phyloP scores from a whole-genome alignment of 2,329 filamentous ascomycete genomes.

The Lasiodiplodia sp. region DNA sequence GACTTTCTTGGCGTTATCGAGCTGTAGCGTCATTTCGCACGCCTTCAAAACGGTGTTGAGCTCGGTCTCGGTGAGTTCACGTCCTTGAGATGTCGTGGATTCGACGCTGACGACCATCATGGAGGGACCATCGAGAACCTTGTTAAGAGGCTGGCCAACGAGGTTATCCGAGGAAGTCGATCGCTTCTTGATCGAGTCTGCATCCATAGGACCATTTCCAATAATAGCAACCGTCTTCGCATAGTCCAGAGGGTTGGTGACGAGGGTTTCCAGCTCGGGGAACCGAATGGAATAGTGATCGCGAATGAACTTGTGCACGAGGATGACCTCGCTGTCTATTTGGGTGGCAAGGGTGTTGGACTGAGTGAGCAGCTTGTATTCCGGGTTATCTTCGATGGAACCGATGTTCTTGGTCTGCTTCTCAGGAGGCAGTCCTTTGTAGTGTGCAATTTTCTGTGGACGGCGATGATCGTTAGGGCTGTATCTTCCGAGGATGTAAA shows the following conservation, averaged over 20 bases:
- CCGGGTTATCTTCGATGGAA: conserved; percentile 89
- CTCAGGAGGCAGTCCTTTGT: conserved; percentile 72
- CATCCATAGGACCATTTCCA: conserved; percentile 80
- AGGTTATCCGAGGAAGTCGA: conserved; percentile 80
- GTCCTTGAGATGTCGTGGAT: conserved; percentile 86
- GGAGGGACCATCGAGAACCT: conserved; percentile 85
- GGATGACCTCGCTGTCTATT: conserved; percentile 90
- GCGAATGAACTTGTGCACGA: conserved; percentile 94
- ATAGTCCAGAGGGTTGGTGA: conserved; percentile 93
- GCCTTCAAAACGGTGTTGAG: conserved; percentile 76
- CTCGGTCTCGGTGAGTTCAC: conserved; percentile 77
- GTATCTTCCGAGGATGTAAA: conserved; percentile 50
- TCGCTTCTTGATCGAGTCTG: conserved; percentile 80
- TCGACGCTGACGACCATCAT: conserved; percentile 97
- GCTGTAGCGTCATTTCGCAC: conserved; percentile 85
- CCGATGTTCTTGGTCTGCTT: conserved; percentile 70
- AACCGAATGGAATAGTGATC: conserved; percentile 96
- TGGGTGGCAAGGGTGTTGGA: conserved; percentile 89
- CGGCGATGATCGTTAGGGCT: conserved; percentile 70
- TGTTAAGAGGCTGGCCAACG: conserved; percentile 75
- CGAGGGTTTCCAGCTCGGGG: conserved; percentile 87
- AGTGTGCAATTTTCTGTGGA: conserved; percentile 80
- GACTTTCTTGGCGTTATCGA: conserved; percentile 85
- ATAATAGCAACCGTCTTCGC: conserved; percentile 94
- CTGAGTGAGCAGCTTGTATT: conserved; percentile 86